Base-by-base conservation (phyloP, 1,284 basidiomycete genomes). In the Cryptococcus amylolentus region DNA sequence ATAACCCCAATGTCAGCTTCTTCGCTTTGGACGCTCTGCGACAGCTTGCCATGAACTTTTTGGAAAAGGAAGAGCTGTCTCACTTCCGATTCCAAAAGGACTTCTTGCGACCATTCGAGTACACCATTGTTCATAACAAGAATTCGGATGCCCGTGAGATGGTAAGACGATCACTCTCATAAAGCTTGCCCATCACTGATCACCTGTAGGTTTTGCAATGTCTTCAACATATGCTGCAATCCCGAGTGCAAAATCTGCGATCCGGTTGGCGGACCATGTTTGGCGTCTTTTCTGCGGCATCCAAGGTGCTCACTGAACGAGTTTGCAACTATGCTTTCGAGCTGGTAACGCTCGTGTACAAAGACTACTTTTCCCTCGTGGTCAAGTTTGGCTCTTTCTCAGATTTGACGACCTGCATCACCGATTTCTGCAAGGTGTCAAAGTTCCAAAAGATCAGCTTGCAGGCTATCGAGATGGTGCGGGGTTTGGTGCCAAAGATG, bases 31-130 rank as follows among this genome's bases (percentile, higher is more conserved):
- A 99, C 77, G 92, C 96, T 5, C 82, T 99, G n/a, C 88, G 96
- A 27, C 96, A 99, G 77, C 81, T 99, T 41, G 94, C 96, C 3
- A 97, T 96, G 91, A 87, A 95, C 47, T 99, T 99, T 78, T 82
- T 99, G 69, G 96, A 98, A 78, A 98, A 98, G 78, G 95, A 98
- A 73, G 96, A 99, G 76, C 76, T 99, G 62, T 86, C 92, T 0
- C 93, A 98, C 79, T 99, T 98, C 84, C 93, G 95, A 72, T 99
- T 99, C 79, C 96, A 99, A 69, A 99, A 98, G 77, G 96, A 99
- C 75, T 99, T 99, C 78, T 78, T 99, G 55, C 90, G 92, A 72
- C 96, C 96, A 1, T 99, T 98, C 74, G 94, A 98, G 79, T 88
- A 96, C 75, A 94, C 97, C 1, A 99, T 99, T 89, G 84, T 88